Evolutionary conservation across 2,329 filamentous ascomycete genomes (phyloP).

Genomic region (Ascochyta clinopodiicola): DNA sequence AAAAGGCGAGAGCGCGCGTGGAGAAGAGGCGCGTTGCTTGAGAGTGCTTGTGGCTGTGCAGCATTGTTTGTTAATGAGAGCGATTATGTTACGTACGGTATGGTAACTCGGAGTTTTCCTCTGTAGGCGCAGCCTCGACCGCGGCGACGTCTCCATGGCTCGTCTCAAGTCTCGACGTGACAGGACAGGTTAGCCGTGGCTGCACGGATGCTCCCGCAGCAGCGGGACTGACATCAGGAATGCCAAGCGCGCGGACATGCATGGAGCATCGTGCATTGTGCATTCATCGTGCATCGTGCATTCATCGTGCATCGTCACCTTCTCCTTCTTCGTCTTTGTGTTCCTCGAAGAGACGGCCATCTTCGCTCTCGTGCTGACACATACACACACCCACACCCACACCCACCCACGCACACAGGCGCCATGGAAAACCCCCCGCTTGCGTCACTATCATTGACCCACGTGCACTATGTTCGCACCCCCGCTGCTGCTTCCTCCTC

Average conservation of each 20-base stretch:
- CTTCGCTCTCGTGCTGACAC: too few species aligned
- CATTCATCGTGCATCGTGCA: neutral
- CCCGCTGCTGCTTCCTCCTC: constrained; percentile 2
- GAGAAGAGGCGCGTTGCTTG: constrained; percentile 21
- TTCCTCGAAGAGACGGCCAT: too few species aligned
- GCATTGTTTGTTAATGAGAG: too few species aligned
- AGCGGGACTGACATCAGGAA: neutral
- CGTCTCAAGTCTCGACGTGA: neutral
- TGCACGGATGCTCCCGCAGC: neutral
- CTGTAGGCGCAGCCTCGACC: neutral
- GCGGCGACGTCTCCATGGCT: neutral
- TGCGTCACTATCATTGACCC: constrained; percentile 90
- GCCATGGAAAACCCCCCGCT: constrained; percentile 65
- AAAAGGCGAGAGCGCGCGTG: constrained; percentile 18
- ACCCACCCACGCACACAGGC: neutral
- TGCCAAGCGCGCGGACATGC: constrained; percentile 1
- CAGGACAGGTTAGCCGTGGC: neutral
- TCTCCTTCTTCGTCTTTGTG: neutral
- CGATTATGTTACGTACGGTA: too few species aligned
- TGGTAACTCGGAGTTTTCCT: neutral
- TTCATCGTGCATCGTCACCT: neutral
- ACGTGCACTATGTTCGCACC: constrained; percentile 85
- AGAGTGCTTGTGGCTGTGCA: neutral
- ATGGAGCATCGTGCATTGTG: neutral
- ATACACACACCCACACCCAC: neutral